Percentiles rank a stretch among this genome's conserved stretches.
Evolutionary conservation across 2,329 filamentous ascomycete genomes (phyloP).

Genomic region (Claviceps arundinis): DNA sequence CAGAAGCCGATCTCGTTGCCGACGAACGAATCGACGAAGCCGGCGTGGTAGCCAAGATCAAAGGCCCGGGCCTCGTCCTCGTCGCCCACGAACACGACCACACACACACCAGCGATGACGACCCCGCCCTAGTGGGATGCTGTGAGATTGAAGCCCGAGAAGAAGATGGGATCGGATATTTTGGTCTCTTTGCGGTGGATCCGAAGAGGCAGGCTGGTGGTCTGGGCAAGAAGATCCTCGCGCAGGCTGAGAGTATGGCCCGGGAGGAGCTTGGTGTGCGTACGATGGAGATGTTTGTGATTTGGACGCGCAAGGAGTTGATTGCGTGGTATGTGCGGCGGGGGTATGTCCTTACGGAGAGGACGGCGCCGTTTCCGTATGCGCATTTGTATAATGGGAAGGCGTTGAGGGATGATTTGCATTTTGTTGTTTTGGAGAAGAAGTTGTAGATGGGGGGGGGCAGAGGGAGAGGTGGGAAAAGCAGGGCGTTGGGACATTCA

Average conservation of each 20-base stretch:
- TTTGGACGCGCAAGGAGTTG: conserved; percentile 29
- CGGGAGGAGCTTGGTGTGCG: conserved; percentile 17
- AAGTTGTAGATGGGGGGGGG: conserved; percentile 11
- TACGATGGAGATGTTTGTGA: conserved; percentile 30
- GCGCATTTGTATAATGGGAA: conserved; percentile 20
- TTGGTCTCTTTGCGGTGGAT: conserved; percentile 36
- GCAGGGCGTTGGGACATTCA: too few species aligned
- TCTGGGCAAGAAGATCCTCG: conserved; percentile 27
- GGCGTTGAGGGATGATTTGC: conserved; percentile 28
- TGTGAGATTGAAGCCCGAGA: conserved; percentile 25
- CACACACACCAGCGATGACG: neutral
- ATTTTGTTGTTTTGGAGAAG: conserved; percentile 29
- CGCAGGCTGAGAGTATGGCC: conserved; percentile 26
- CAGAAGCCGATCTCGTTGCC: conserved; percentile 29
- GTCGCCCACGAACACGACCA: conserved; percentile 14
- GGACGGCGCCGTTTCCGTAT: conserved; percentile 30
- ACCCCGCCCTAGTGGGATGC: conserved; percentile 24
- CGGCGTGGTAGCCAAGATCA: conserved; percentile 26
- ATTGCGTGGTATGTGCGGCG: conserved; percentile 31
- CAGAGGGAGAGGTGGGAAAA: neutral
- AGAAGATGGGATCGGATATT: conserved; percentile 22
- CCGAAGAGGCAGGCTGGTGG: conserved; percentile 28
- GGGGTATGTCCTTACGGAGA: conserved; percentile 27
- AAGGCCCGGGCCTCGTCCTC: conserved; percentile 23
- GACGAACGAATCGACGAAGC: conserved; percentile 29